Evolutionary conservation across 345 rosid genomes (phyloP), one percentile per base, ranked within the genome.

Genomic region (Sisymbrium altissimum): DNA sequence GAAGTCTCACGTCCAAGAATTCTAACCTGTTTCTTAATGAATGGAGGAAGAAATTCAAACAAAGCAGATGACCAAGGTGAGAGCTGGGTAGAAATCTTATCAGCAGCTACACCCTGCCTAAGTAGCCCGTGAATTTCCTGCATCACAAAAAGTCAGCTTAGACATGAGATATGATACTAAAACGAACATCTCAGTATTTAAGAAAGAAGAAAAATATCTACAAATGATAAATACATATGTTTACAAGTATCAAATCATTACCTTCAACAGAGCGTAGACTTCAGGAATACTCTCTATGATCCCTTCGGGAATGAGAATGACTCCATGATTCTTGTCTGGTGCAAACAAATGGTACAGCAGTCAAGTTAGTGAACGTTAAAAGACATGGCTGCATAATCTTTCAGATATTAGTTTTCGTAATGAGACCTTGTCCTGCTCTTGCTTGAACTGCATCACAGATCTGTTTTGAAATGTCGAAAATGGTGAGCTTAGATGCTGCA

Each of bases 1-100:
- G 9, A 64, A 58, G 48, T 18, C 67, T 58, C 55, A n/a, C 29
- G 38, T 68, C 64, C 21, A 72, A 50, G 69, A 70, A 57, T 9
- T 41, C 6, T 32, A 78, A 95, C 99, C 99, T 95, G 88, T 74
- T 81, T 92, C 82, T 79, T 95, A 63, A 95, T 90, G 79, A 92
- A 95, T 40, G 84, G 91, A 61, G 99, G 99, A 80, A 88, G 73
- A 81, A 92, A 89, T 55, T 92, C 95, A 72, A 88, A 88, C 63
- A 92, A 78, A 61, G 99, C 99, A 71, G 86, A 95, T 74, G 99
- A 94, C 99, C 99, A 95, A 35, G 98, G 99, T 10, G 98, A 95
- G 72, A 92, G 94, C 78, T 95, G 96, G 57, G 89, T 84, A 66
- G 89, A 86, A 75, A 95, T 95, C 38, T 83, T 83, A 67, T 88